Percentiles rank a stretch among this genome's conserved stretches.
phyloP scores from a whole-genome alignment of 2,329 filamentous ascomycete genomes.

The Dothistroma pini region DNA sequence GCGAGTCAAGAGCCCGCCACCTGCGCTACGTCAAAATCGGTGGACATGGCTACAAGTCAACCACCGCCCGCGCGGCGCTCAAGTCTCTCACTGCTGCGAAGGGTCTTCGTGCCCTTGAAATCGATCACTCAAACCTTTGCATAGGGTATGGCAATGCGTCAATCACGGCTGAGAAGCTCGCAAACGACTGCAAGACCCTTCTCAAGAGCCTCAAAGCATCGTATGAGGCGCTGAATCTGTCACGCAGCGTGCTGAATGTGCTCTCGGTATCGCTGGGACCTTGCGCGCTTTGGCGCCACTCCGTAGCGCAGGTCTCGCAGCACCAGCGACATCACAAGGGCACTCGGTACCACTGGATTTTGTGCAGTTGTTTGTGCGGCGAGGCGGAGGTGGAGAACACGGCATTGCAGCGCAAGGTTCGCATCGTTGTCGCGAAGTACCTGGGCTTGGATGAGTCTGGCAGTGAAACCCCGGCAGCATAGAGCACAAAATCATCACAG shows the following conservation, averaged over 20 bases:
- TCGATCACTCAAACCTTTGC: slow-evolving; percentile 3
- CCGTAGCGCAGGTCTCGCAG: too few relatives aligned
- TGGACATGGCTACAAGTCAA: not conserved
- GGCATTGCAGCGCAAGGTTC: not conserved
- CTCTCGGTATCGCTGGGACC: not conserved
- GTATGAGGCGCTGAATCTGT: not conserved
- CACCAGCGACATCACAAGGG: too few relatives aligned
- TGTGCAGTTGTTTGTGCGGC: not conserved
- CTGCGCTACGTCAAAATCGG: slow-evolving; percentile 6
- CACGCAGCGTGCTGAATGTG: slow-evolving; percentile 7
- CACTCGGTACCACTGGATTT: too few relatives aligned
- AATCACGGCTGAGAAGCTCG: not conserved
- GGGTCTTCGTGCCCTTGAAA: slow-evolving; percentile 5
- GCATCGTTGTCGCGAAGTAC: not conserved
- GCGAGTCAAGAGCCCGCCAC: not conserved
- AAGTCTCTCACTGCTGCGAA: slow-evolving; percentile 6
- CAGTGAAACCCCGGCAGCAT: not conserved
- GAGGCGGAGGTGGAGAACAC: not conserved
- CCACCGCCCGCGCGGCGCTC: not conserved
- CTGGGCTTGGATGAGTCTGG: not conserved
- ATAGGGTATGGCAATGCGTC: not conserved
- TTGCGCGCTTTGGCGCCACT: not conserved
- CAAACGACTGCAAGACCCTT: slow-evolving; percentile 2
- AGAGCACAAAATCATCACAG: not conserved
- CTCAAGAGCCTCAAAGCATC: slow-evolving; percentile 1